Percentiles rank a stretch among this genome's conserved stretches.
phyloP scores from a whole-genome alignment of 805 yeast species.

The Lipomyces sp. region DNA sequence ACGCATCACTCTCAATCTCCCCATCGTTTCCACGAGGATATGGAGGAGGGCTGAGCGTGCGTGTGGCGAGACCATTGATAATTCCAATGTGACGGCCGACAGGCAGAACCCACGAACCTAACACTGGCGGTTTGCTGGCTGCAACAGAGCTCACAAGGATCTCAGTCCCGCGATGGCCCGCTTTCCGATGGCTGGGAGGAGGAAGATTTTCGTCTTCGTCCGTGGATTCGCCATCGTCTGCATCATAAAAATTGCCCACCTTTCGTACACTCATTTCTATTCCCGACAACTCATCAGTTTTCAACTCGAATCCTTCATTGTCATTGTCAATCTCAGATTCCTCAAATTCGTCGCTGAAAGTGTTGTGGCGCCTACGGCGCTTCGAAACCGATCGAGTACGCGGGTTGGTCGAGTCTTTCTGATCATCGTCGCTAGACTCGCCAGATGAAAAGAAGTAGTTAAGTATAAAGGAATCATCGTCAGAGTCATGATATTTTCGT shows the following conservation, averaged over 20 bases:
- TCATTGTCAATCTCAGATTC: constrained; percentile 37
- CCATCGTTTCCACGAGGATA: constrained; percentile 26
- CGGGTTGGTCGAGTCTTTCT: constrained; percentile 27
- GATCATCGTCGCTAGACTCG: constrained; percentile 43
- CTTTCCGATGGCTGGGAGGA: constrained; percentile 61
- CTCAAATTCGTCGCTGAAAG: constrained; percentile 32
- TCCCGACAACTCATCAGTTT: constrained; percentile 46
- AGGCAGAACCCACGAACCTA: constrained; percentile 86
- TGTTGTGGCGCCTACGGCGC: constrained; percentile 18
- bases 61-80: constrained; percentile 90
- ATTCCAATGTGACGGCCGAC: constrained; percentile 86
- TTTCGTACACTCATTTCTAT: constrained; percentile 39
- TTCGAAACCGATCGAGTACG: constrained; percentile 5
- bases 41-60: constrained; percentile 67
- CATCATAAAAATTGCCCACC: constrained; percentile 46
- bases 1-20: not conserved
- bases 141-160: constrained; percentile 79
- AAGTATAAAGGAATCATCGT: constrained; percentile 74
- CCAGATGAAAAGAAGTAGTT: constrained; percentile 67
- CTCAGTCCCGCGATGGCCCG: constrained; percentile 86
- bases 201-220: constrained; percentile 91
- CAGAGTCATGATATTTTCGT: constrained; percentile 43
- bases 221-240: constrained; percentile 80
- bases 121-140: constrained; percentile 86
- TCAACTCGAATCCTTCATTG: constrained; percentile 24